These are phyloP conservation scores for Theobroma cacao DNA, from an alignment of 345 rosid species.

Conservation along the genomic window DNA sequence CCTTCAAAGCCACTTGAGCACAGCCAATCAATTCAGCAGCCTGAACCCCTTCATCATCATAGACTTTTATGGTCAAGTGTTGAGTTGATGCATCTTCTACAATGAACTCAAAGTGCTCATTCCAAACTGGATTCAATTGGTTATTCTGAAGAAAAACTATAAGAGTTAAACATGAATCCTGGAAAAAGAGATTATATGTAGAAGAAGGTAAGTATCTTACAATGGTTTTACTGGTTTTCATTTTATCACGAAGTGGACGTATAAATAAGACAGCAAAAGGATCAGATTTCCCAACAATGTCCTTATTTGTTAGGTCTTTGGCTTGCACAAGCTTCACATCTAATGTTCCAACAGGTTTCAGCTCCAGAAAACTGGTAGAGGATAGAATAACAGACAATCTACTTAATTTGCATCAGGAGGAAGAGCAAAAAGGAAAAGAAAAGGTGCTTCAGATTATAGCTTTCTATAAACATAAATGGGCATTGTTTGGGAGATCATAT, in stretches of 20 bases:
- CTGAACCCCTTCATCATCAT: conserved; percentile 85
- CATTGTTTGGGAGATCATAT: background rate
- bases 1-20: conserved; percentile 56
- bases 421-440: background rate
- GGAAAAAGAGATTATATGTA: background rate
- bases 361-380: conserved; percentile 60
- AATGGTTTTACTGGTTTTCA: conserved; percentile 69
- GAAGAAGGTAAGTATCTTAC: conserved; percentile 35
- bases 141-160: conserved; percentile 47
- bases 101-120: conserved; percentile 79
- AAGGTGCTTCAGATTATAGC: background rate
- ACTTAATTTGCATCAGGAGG: background rate
- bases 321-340: conserved; percentile 95
- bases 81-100: conserved; percentile 84
- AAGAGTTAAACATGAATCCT: conserved; percentile 10
- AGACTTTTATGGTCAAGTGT: conserved; percentile 68
- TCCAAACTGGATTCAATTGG: conserved; percentile 86
- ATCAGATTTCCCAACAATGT: conserved; percentile 89
- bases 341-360: conserved; percentile 84
- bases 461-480: background rate
- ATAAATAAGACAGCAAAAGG: conserved; percentile 72
- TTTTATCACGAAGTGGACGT: conserved; percentile 74
- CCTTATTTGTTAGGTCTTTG: conserved; percentile 78
- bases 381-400: background rate
- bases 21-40: conserved; percentile 79